Evolutionary conservation across 306 rosid species (phyloP).

Genomic region (apple (Malus domestica)): ASM211411v1 NC_041803.1:15686501-15687000

Average conservation of each 20-base stretch:
- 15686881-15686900: slow-evolving; percentile 42
- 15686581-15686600: slow-evolving; percentile 9
- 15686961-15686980: slow-evolving; percentile 22
- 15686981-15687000: slow-evolving; percentile 35
- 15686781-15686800: neutral
- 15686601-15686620: slow-evolving; percentile 26
- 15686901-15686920: slow-evolving; percentile 27
- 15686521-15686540: neutral
- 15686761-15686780: slow-evolving; percentile 21
- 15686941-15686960: slow-evolving; percentile 18
- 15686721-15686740: slow-evolving; percentile 21
- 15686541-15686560: slow-evolving; percentile 4
- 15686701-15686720: slow-evolving; percentile 41
- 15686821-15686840: neutral
- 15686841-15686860: neutral
- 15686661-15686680: slow-evolving; percentile 2
- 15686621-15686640: slow-evolving; percentile 23
- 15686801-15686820: neutral
- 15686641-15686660: slow-evolving; percentile 5
- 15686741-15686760: neutral
- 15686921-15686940: slow-evolving; percentile 35
- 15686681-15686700: slow-evolving; percentile 13
- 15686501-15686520: slow-evolving; percentile 2
- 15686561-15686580: slow-evolving; percentile 7
- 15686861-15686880: slow-evolving; percentile 2